Evolutionary conservation across 2,329 filamentous ascomycete genomes (phyloP).

Genomic region (Tolypocladium endophyticum): DNA sequence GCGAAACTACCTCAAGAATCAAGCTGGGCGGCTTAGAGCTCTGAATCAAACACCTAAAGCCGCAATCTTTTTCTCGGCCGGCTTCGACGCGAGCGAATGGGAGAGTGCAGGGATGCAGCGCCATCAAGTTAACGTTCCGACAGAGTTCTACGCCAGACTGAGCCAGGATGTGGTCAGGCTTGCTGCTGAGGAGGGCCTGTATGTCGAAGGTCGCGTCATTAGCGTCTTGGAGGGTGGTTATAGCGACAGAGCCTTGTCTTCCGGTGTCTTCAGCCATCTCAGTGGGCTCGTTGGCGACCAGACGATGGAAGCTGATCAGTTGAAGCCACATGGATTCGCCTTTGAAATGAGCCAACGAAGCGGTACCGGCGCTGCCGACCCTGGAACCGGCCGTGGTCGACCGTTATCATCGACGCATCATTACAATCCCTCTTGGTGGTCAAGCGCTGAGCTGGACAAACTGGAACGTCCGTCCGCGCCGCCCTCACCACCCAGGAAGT

Average conservation of each 20-base stretch:
- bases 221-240: conserved; percentile 96
- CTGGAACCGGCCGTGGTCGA: conserved; percentile 7
- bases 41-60: conserved; percentile 59
- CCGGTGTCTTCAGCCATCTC: conserved; percentile 82
- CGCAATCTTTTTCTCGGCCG: conserved; percentile 89
- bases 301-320: conserved; percentile 19
- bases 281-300: conserved; percentile 63
- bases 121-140: conserved; percentile 91
- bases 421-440: conserved; percentile 68
- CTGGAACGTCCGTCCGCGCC: conserved; percentile 51
- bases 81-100: conserved; percentile 95
- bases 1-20: conserved; percentile 60
- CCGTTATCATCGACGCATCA: conserved; percentile 21
- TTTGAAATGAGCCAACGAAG: conserved; percentile 48
- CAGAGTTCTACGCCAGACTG: conserved; percentile 88
- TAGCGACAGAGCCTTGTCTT: conserved; percentile 80
- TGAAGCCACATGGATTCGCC: conserved; percentile 32
- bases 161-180: conserved; percentile 76
- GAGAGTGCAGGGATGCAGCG: conserved; percentile 89
- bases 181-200: conserved; percentile 66
- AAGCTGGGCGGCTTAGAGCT: conserved; percentile 54
- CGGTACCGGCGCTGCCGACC: conserved; percentile 25
- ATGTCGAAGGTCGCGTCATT: conserved; percentile 74
- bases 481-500: conserved; percentile 38
- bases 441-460: conserved; percentile 50